A percentile compares a stretch with the other conserved stretches of the same genome.
These are phyloP conservation scores for Cyclostephanos tholiformis DNA, from an alignment of 108 stramenopile genomes.

Conservation along the genomic window DNA sequence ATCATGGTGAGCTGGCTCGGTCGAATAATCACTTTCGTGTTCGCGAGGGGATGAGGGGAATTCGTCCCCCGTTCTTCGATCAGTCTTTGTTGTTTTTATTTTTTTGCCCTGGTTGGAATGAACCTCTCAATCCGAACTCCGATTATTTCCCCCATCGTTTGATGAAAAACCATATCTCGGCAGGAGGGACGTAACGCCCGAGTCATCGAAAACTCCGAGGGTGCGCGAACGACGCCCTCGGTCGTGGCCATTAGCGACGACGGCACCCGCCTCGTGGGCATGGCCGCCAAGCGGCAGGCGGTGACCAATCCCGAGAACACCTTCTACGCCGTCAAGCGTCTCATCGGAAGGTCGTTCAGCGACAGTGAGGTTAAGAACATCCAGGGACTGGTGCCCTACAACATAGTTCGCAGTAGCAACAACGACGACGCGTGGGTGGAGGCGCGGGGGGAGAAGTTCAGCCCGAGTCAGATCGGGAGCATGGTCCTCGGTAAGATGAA, in stretches of 20 bases:
- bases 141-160: background rate
- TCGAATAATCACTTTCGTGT: no score
- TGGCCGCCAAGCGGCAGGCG: conserved; percentile 97
- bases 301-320: conserved; percentile 99
- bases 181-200: conserved; percentile 95
- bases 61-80: no score
- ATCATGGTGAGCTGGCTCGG: conserved; percentile 90
- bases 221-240: conserved; percentile 98
- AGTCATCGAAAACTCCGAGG: conserved; percentile 99
- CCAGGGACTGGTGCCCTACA: conserved; percentile 94
- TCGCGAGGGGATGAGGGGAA: no score
- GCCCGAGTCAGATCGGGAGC: conserved; percentile 97
- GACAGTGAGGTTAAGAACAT: conserved; percentile 95
- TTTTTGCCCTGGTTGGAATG: no score
- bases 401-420: conserved; percentile 92
- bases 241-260: conserved; percentile 94
- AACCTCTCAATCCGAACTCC: background rate
- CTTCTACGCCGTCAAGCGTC: conserved; percentile 97
- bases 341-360: conserved; percentile 93
- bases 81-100: no score
- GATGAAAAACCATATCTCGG: background rate
- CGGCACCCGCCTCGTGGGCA: conserved; percentile 93
- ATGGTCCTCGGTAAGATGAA: conserved; percentile 99
- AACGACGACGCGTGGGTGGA: conserved; percentile 98
- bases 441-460: conserved; percentile 90